Conservation (phyloP, 73 alveolate species). For the Paramecium tetraurelia region DNA sequence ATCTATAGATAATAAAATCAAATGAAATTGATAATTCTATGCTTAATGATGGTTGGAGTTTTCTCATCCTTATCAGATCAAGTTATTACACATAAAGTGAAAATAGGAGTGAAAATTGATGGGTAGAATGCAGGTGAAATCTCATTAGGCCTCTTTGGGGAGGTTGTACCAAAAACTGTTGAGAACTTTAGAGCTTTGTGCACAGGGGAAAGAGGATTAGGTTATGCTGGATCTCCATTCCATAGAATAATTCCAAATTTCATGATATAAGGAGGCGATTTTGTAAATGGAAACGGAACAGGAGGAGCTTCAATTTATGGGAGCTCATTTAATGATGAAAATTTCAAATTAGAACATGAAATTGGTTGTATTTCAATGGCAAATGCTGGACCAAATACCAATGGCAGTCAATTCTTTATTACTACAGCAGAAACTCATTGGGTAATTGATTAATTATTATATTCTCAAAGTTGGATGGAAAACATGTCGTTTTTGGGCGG, state of each 20-base stretch:
- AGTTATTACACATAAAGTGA: not conserved
- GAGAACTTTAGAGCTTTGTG: slow-evolving; percentile 89
- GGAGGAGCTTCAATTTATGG: slow-evolving; percentile 95
- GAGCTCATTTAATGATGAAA: slow-evolving; percentile 80
- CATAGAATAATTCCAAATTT: slow-evolving; percentile 88
- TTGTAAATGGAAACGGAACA: slow-evolving; percentile 76
- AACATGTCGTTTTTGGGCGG: slow-evolving; percentile 88
- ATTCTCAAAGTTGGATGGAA: slow-evolving; percentile 82
- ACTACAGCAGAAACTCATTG: slow-evolving; percentile 65
- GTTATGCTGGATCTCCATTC: slow-evolving; percentile 75
- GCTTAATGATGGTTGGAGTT: not conserved
- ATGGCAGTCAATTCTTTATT: slow-evolving; percentile 90
- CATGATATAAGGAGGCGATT: slow-evolving; percentile 77
- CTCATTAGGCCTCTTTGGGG: slow-evolving; percentile 81
- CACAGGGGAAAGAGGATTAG: slow-evolving; percentile 83
- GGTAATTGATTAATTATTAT: not conserved
- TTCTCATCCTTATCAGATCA: not conserved
- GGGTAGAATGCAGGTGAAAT: slow-evolving; percentile 76
- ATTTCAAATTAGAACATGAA: slow-evolving; percentile 76
- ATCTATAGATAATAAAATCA: too few relatives aligned
- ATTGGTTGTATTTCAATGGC: slow-evolving; percentile 95
- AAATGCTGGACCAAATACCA: slow-evolving; percentile 95
- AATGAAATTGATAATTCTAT: not conserved
- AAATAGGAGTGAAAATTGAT: slow-evolving; percentile 72
- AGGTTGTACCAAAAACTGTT: slow-evolving; percentile 86